Evolutionary conservation across 139 green algal genomes (phyloP), one percentile per base, ranked within the genome.

Genomic region (Nannochloris sp.): DNA sequence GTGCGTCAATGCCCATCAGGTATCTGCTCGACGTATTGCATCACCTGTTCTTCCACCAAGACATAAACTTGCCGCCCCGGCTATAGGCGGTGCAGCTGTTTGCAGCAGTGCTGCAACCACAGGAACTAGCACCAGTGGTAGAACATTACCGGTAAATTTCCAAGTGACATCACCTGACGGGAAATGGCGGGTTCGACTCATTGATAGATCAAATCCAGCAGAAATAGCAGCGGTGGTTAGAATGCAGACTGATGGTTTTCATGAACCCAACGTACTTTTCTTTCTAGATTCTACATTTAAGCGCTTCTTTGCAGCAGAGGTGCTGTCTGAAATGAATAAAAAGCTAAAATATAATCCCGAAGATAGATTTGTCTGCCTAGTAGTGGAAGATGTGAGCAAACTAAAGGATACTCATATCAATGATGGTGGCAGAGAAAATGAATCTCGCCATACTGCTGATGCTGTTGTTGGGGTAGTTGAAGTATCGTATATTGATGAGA

Each of bases 391-490:
- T 25, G 13, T 19, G 10, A 10, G n/a, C 39, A 68, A 45, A 19
- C 24, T n/a, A 37, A n/a, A 68, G 36, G 27, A 19, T 55, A 32
- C 23, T 4, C 33, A 19, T 32, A 36, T 32, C 30, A n/a, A 7
- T 29, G 25, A 67, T 68, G 4, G 25, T 54, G 10, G 12, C 29
- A 14, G 57, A 51, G 23, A 60, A 66, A 33, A 68, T 23, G 4
- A 47, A 15, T 0, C 47, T 57, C 19, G 54, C 35, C 12, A 60
- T 13, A 37, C 13, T 39, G 6, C 3, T 39, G 31, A 57, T 57
- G 33, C 15, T 14, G 15, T 82, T 36, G 62, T 73, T 35, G 77
- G 77, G 14, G 61, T 71, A 14, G 64, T 83, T 9, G 77, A 83
- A 59, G 60, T 83, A 13, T 80, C 74, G 0, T 60, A 61, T 9